These are phyloP conservation scores for Globisporangium paddicum DNA, from an alignment of 352 stramenopile genomes.

Conservation along the genomic window DNA sequence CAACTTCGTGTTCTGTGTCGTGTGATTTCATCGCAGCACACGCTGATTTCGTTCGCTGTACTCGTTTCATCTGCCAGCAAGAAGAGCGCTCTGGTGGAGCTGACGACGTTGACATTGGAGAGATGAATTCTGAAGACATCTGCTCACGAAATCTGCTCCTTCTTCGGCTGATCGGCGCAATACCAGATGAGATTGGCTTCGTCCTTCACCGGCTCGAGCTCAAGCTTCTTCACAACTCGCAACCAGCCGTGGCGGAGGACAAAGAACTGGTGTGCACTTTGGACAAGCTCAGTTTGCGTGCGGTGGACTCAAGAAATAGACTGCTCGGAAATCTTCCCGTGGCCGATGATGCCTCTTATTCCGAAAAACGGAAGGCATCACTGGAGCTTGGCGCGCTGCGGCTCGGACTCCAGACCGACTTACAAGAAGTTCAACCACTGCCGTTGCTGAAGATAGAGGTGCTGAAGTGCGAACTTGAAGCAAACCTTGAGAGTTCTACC, in stretches of 20 bases:
- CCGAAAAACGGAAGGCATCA: constrained; percentile 4
- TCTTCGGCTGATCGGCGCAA: constrained; percentile 5
- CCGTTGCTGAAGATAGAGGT: constrained; percentile 2
- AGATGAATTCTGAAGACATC: not conserved
- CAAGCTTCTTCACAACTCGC: not conserved
- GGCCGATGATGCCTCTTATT: not conserved
- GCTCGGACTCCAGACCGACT: not conserved
- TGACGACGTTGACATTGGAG: not conserved
- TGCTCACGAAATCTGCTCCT: not conserved
- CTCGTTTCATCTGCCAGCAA: not conserved
- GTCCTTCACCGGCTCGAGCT: constrained; percentile 9
- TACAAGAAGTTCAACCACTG: not conserved
- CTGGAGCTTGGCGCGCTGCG: constrained; percentile 2
- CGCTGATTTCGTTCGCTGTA: not conserved
- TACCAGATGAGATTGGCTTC: constrained; percentile 7
- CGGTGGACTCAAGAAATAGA: not conserved
- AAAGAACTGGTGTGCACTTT: not conserved
- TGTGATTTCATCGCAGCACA: constrained; percentile 2
- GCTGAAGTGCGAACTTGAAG: constrained; percentile 14
- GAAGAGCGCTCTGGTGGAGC: not conserved
- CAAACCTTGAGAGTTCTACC: constrained; percentile 2
- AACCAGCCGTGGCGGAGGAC: not conserved
- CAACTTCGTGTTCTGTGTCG: constrained; percentile 5
- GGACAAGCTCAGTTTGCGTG: constrained; percentile 2
- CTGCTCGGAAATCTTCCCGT: not conserved